These are phyloP conservation scores for Ilyonectria destructans DNA, from an alignment of 2,329 filamentous ascomycete genomes.

Conservation along the genomic window DNA sequence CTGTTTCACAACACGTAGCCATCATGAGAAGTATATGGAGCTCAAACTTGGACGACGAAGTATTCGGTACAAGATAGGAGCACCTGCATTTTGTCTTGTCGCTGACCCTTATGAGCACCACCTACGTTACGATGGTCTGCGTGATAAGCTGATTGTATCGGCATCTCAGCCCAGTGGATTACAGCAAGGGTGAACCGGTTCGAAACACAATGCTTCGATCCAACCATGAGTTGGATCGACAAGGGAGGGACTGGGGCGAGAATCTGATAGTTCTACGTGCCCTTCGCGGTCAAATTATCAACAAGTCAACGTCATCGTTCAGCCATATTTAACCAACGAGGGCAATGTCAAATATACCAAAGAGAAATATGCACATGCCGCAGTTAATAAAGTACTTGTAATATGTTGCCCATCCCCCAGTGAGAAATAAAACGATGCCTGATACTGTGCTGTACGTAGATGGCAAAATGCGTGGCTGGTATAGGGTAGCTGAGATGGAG, in stretches of 20 bases:
- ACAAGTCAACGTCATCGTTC: too few species aligned
- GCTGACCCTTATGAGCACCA: neutral
- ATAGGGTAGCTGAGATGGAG: too few species aligned
- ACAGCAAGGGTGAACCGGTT: neutral
- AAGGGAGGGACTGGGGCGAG: neutral
- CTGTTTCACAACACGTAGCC: neutral
- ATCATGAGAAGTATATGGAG: neutral
- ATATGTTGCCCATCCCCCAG: too few species aligned
- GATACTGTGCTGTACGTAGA: too few species aligned
- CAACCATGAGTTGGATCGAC: neutral
- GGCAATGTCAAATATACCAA: too few species aligned
- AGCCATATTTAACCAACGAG: too few species aligned
- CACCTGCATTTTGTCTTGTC: neutral
- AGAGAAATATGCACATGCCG: too few species aligned
- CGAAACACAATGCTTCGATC: neutral
- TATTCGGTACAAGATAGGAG: neutral
- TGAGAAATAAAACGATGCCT: too few species aligned
- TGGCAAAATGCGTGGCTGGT: too few species aligned
- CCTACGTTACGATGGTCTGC: neutral
- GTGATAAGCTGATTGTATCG: neutral
- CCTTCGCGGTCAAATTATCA: too few species aligned
- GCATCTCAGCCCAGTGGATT: neutral
- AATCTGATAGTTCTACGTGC: too few species aligned
- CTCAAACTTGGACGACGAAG: neutral
- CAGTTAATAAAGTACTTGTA: too few species aligned